Evolutionary conservation across 1,284 basidiomycete genomes (phyloP), one percentile per base, ranked within the genome.

Genomic region (Exobasidium cylindrosporum): DNA sequence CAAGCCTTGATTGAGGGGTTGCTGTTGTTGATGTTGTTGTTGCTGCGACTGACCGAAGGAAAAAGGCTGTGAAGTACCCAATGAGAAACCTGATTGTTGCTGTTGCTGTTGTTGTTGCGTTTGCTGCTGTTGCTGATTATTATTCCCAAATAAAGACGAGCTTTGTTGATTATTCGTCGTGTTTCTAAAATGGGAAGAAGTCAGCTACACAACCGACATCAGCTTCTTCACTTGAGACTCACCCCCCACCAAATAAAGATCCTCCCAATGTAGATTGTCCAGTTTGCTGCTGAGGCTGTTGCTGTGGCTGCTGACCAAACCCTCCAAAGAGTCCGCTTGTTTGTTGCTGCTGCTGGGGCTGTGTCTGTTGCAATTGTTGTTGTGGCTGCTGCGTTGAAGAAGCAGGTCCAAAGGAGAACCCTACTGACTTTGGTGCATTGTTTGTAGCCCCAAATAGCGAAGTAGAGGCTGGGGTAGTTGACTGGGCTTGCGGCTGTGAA

Each of bases 11-110:
- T 40, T 40, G 35, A 40, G 17, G 17, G 35, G 17, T 17, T 63
- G 65, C 7, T 66, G 58, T 31, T 60, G 61, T 17, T 53, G 56
- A 35, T 66, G 64, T 28, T 58, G 65, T 31, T 52, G 49, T 23
- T 58, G 59, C 46, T 64, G 62, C 35, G 60, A 46, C 21, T 62
- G 65, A 21, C 60, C 55, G n/a, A n/a, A n/a, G n/a, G n/a, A n/a
- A n/a, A n/a, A n/a, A n/a, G n/a, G n/a, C 10, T 59, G 56, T 23
- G 43, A 44, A 23, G 43, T 14, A 14, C 43, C 43, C 13, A 44
- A 44, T 44, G 43, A 44, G n/a, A 44, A 44, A 7, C 21, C 10
- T 23, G 7, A 23, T 21, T 40, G 35, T 17, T 40, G 35, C 35
- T 40, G 35, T 17, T 40, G 35, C 35, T 40, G 35, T 17, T 40